Evolutionary conservation across 169 alveolate genomes (phyloP), one percentile per base, ranked within the genome.

Genomic region (Eimeria acervulina): DNA sequence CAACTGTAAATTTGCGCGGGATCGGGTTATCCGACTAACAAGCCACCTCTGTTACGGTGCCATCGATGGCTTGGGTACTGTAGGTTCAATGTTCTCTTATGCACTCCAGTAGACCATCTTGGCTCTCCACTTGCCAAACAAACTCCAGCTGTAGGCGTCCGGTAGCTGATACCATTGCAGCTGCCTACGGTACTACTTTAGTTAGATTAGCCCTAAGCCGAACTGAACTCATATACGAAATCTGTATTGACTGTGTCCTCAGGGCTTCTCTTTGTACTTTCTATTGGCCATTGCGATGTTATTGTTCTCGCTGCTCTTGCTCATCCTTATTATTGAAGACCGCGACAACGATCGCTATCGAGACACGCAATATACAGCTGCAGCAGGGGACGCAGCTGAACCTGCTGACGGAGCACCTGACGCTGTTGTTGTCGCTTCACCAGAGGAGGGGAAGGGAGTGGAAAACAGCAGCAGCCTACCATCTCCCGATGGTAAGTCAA

Each of bases 1-100:
- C 91, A 83, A 83, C 72, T 83, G 91, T 36, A 47, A 36, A 31
- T 83, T 83, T 59, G 51, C 51, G 17, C 74, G 91, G 47, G 91
- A 83, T 23, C 72, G 91, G 47, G 10, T 83, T 36, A 83, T 83
- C 74, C 91, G 91, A 47, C 44, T 83, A 23, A 83, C 91, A 5
- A 83, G 26, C 33, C 91, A 44, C 31, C 70, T 83, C 15, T 83
- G 91, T 36, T 83, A 51, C 72, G 70, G 70, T 47, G 52, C 91
- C 15, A 52, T 55, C 28, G 72, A 47, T 47, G 70, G 91, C 44
- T 74, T 83, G 74, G 70, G 72, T n/a, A 28, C 91, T 15, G 91
- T 83, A 83, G 13, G 91, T 26, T 40, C 21, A 12, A 21, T 76
- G 26, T 3, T 40, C 36, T 76, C 36, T 23, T 40, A 21, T 40